Evolutionary conservation across 2,329 filamentous ascomycete genomes (phyloP), one percentile per base, ranked within the genome.

Genomic region (Lasiodiplodia theobromae): DNA sequence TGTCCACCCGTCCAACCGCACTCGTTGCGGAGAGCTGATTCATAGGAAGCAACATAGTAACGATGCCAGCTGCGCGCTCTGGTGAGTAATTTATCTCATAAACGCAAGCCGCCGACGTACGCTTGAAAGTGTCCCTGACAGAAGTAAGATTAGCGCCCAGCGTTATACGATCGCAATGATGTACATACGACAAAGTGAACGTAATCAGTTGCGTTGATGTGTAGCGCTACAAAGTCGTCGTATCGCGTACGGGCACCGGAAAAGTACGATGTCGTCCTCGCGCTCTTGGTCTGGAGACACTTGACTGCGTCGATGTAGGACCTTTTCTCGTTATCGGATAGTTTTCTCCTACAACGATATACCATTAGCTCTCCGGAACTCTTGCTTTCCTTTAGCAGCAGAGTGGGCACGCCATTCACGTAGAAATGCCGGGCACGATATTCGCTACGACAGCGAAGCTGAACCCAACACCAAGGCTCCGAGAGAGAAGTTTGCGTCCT

Each of bases 141-240:
- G 14, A 38, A 16, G 18, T 21, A 47, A 23, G 6, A 2, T 66
- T 34, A 66, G 64, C 23, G 6, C 18, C 4, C 21, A 37, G 31
- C 12, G 3, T 21, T 8, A 12, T 14, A 16, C 7, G 7, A 11
- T 4, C 14, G 6, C 16, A 47, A 8, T 4, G 40, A 49, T 21
- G 37, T 21, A 57, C 64, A 25, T 66, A 57, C 64, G 40, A 67
- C 53, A 25, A 67, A 67, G 52, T 67, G 53, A n/a, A 67, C 53
- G 21, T 67, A 40, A 18, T 67, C 53, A 5, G 66, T 60, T 56
- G 78, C 73, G 49, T 77, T 75, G 71, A 79, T 76, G 66, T 79
- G 77, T 16, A 74, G 75, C 12, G 74, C 77, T 1, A 79, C 76
- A 65, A 77, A 79, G 66, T 80, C 78, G 69, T 80, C 78, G 60